phyloP scores from a whole-genome alignment of 345 rosid genomes.

The Eucalyptus sp. region DNA sequence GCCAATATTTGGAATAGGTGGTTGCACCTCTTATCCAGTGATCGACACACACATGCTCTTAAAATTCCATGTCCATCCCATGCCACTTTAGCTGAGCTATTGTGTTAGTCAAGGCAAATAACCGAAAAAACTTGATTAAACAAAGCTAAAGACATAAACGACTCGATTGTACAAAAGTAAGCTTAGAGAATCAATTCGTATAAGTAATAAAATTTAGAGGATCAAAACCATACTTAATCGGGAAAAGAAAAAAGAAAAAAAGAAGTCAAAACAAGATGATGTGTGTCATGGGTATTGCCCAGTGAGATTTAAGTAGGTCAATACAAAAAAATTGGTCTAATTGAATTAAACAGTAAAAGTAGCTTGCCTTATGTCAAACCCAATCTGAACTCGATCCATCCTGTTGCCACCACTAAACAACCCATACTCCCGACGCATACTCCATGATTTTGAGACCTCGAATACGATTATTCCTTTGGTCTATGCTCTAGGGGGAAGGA shows the following conservation, averaged over 20 bases:
- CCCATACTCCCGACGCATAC: background rate
- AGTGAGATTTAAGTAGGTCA: background rate
- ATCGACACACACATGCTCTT: background rate
- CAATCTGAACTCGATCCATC: background rate
- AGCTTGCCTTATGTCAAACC: background rate
- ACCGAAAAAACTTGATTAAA: background rate
- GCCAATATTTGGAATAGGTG: background rate
- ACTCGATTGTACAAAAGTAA: background rate
- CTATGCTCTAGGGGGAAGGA: background rate
- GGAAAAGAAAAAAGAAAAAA: no score
- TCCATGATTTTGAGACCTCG: background rate
- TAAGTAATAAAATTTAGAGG: background rate
- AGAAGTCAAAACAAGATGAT: background rate
- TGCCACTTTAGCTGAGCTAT: background rate
- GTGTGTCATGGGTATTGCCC: background rate
- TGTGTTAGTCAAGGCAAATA: background rate
- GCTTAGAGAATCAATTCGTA: background rate
- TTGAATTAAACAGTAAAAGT: no score
- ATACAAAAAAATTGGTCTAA: background rate
- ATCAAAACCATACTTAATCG: background rate
- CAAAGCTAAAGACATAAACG: background rate
- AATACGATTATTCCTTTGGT: background rate
- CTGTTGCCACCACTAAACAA: background rate
- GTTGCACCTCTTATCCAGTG: background rate
- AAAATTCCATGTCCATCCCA: background rate